phyloP scores from a whole-genome alignment of 1,284 basidiomycete species.

The Wolfiporia cocos region DNA sequence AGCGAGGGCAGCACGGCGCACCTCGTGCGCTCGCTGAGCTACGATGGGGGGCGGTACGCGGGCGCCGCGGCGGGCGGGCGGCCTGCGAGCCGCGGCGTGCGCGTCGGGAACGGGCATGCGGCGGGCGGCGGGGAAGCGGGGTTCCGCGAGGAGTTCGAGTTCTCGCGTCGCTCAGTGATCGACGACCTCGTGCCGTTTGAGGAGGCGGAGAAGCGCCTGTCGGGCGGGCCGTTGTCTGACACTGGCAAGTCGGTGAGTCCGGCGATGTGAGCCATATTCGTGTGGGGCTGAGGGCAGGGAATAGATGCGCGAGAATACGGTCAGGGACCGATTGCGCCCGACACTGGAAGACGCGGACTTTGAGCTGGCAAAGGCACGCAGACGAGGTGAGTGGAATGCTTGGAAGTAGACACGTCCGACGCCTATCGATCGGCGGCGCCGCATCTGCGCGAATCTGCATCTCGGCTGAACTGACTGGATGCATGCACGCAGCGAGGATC shows the following conservation, averaged over 20 bases:
- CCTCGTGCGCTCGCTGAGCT: conserved; percentile 5
- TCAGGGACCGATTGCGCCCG: neutral
- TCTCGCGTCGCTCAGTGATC: neutral
- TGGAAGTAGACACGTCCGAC: no score
- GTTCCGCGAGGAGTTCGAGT: neutral
- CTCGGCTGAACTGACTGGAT: neutral
- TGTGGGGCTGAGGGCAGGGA: neutral
- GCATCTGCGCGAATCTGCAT: neutral
- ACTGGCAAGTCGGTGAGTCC: neutral
- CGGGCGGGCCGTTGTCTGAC: neutral
- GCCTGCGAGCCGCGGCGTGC: neutral
- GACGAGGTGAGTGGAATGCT: conserved; percentile 22
- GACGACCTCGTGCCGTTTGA: conserved; percentile 1
- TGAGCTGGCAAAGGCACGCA: neutral
- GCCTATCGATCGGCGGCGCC: no score
- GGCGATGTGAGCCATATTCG: neutral
- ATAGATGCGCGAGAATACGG: neutral
- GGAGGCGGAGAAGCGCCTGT: neutral
- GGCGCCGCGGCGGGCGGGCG: no score
- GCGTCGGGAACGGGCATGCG: neutral
- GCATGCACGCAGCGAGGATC: conserved; percentile 31
- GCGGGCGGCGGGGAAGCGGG: neutral
- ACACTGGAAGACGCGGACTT: neutral
- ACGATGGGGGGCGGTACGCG: neutral
- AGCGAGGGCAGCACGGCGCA: no score